Conservation (phyloP, 768 basidiomycete species). For the Butyriboletus loyo region DNA sequence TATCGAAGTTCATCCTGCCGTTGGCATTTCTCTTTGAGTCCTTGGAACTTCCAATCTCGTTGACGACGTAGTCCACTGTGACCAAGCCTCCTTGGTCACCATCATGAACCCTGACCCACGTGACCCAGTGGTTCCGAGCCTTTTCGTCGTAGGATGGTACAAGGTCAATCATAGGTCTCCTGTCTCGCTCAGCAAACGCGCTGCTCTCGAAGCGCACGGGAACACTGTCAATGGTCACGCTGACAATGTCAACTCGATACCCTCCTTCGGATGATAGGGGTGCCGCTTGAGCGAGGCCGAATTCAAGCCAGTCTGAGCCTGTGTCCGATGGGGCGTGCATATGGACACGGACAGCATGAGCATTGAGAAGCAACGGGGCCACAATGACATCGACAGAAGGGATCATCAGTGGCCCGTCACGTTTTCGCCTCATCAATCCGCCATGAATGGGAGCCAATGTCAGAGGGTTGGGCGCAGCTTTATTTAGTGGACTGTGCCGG, state of each 20-base stretch:
- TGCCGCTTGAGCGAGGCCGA: conserved; percentile 57
- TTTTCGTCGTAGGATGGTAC: conserved; percentile 51
- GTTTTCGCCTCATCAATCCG: conserved; percentile 38
- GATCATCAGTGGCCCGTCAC: conserved; percentile 60
- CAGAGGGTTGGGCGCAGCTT: conserved; percentile 8
- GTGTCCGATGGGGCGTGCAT: conserved; percentile 55
- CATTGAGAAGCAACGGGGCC: conserved; percentile 44
- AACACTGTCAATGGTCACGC: conserved; percentile 61
- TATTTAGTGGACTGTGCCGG: conserved; percentile 21
- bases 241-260: conserved; percentile 48
- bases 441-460: conserved; percentile 18
- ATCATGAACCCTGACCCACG: conserved; percentile 61
- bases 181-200: conserved; percentile 37
- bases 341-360: conserved; percentile 58
- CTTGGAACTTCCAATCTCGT: conserved; percentile 16
- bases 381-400: conserved; percentile 53
- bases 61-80: conserved; percentile 66
- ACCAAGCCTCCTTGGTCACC: conserved; percentile 50
- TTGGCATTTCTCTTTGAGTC: conserved; percentile 34
- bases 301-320: conserved; percentile 75
- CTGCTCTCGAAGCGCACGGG: conserved; percentile 58
- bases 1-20: conserved; percentile 34
- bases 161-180: conserved; percentile 32
- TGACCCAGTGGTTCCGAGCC: conserved; percentile 56
- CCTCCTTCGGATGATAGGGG: conserved; percentile 16